Evolutionary conservation across 768 basidiomycete genomes (phyloP).

Genomic region (Fomitopsis pulvina): DNA sequence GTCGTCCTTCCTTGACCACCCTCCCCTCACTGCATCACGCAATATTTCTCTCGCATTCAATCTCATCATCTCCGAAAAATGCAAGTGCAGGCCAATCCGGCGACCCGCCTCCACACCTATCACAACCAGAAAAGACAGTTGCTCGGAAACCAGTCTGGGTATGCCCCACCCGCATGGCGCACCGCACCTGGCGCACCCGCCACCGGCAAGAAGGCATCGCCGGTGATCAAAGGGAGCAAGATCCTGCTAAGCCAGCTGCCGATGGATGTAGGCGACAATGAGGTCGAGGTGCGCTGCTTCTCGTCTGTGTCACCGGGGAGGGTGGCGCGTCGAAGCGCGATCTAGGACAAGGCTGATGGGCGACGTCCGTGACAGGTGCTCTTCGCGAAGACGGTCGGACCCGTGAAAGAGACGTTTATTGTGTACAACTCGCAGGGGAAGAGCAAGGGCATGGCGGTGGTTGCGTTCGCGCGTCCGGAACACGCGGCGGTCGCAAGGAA

Average conservation of each 20-base stretch:
- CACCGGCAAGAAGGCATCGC: conserved; percentile 6
- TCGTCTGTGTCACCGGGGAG: not conserved
- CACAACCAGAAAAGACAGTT: conserved; percentile 50
- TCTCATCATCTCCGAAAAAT: not conserved
- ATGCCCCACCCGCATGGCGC: conserved; percentile 59
- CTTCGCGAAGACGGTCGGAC: conserved; percentile 72
- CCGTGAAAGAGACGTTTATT: conserved; percentile 61
- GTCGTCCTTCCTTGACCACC: too few species aligned
- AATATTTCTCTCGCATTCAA: too few species aligned
- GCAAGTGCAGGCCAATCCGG: conserved; percentile 13
- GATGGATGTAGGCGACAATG: conserved; percentile 58
- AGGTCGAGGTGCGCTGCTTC: conserved; percentile 47
- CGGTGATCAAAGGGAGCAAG: conserved; percentile 41
- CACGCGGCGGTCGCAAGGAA: conserved; percentile 57
- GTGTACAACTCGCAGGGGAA: conserved; percentile 70
- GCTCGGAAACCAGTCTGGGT: conserved; percentile 50
- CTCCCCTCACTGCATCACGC: too few species aligned
- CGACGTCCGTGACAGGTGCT: conserved; percentile 44
- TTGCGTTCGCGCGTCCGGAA: conserved; percentile 53
- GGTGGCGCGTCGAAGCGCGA: not conserved
- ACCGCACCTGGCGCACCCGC: conserved; percentile 16
- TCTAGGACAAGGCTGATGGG: conserved; percentile 1
- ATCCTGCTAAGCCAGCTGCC: conserved; percentile 64
- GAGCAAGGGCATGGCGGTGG: conserved; percentile 78
- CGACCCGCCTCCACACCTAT: conserved; percentile 37